Evolutionary conservation across 495 filamentous ascomycete species (phyloP).

Genomic region (Podospora didyma): DNA sequence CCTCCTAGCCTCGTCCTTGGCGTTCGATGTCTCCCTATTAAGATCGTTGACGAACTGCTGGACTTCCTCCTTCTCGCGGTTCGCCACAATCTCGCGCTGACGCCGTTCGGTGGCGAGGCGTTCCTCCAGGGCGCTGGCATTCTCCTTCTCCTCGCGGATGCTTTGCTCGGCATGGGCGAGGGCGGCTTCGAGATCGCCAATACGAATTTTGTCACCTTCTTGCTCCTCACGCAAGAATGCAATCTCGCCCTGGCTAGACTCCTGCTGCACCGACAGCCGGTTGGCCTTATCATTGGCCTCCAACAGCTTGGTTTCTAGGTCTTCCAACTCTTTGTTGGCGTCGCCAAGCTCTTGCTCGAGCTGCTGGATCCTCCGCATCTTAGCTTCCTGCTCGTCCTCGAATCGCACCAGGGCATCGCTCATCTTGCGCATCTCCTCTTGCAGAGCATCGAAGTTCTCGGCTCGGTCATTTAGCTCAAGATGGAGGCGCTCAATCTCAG

Average conservation of each 20-base stretch:
- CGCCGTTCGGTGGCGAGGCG: constrained; percentile 72
- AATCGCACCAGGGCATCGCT: constrained; percentile 79
- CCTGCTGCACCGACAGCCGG: constrained; percentile 80
- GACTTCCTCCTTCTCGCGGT: constrained; percentile 80
- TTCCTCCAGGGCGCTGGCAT: constrained; percentile 71
- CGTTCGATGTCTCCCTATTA: constrained; percentile 70
- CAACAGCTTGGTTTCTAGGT: constrained; percentile 67
- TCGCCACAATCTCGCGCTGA: constrained; percentile 81
- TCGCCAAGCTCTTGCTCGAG: constrained; percentile 72
- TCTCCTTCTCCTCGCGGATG: constrained; percentile 77
- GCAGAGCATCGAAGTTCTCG: constrained; percentile 79
- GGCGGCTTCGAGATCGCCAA: constrained; percentile 82
- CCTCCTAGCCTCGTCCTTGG: constrained; percentile 82
- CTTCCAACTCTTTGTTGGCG: constrained; percentile 71
- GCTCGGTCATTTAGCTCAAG: constrained; percentile 65
- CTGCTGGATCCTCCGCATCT: constrained; percentile 59
- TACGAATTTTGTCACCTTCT: constrained; percentile 96
- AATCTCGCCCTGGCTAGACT: constrained; percentile 90
- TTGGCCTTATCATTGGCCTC: constrained; percentile 83
- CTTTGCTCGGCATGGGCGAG: constrained; percentile 68
- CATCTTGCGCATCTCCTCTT: constrained; percentile 86
- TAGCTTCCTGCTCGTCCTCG: constrained; percentile 77
- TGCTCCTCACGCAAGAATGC: constrained; percentile 95
- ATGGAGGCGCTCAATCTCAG: constrained; percentile 68
- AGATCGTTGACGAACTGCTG: constrained; percentile 73